Base-by-base conservation (phyloP, 768 basidiomycete species). In the Tulasnella sp. region DNA sequence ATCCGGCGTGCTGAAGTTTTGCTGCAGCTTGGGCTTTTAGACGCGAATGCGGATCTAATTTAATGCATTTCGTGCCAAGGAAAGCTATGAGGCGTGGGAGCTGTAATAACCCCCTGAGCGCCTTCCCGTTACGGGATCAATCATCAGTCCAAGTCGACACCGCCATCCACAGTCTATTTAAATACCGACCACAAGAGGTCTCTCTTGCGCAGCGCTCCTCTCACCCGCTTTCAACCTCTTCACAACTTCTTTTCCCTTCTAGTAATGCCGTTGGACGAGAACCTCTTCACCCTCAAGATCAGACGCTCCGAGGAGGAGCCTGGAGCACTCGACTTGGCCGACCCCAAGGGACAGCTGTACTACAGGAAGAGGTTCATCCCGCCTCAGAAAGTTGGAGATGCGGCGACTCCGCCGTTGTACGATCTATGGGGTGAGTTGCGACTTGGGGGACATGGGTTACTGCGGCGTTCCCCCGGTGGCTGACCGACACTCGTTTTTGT, bases 221-320 rank as follows among this genome's bases (percentile, higher is more conserved):
- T 22, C 32, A 26, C 26, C 9, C 17, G 32, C 62, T n/a, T 14
- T 8, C 63, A 5, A 22, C 34, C 29, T 64, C 29, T 19, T 16
- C 8, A 9, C 12, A 64, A 64, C 26, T 64, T 32, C 63, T 32
- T 64, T 32, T 14, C 32, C 26, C 6, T 34, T 11, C 12, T 19
- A 34, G 32, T 9, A 64, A 64, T 64, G 63, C 67, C 90, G 77
- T 82, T 94, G 70, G 92, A 94, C 79, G 86, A 91, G 79, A 94
- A 93, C 78, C 82, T 94, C 12, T 94, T 94, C 81, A 94, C 92
- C 2, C 87, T 94, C 70, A 80, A 85, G 36, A 73, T 78, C 75
- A 47, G 40, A 80, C 92, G 71, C 86, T 86, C 5, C 86, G 41
- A 86, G 72, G 84, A 87, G 42, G 84, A 88, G 74, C 84, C 86